Conservation (phyloP, 2,329 filamentous ascomycete genomes). For the Ceratocystis cacaofunesta region DNA sequence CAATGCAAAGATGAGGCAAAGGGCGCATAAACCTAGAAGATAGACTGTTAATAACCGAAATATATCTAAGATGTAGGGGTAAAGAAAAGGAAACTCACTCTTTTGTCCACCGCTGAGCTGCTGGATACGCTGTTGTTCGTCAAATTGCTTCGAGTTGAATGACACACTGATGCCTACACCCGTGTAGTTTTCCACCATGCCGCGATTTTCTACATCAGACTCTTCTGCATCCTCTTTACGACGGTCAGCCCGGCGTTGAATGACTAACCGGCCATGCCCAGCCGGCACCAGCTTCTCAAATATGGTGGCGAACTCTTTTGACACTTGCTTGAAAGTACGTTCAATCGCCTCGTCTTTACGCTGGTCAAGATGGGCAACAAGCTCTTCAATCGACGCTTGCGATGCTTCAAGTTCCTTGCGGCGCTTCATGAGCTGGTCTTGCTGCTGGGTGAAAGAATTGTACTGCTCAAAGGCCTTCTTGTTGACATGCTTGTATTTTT, state of each 20-base stretch:
- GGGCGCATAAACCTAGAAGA: conserved; percentile 66
- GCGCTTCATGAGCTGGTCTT: conserved; percentile 71
- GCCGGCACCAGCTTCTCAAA: conserved; percentile 93
- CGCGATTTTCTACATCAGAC: conserved; percentile 53
- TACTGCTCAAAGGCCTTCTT: conserved; percentile 99
- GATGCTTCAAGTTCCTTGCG: conserved; percentile 76
- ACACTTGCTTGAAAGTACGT: conserved; percentile 96
- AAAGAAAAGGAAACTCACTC: conserved; percentile 44
- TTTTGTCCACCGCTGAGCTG: conserved; percentile 96
- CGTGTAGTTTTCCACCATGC: conserved; percentile 81
- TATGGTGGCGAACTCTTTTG: conserved; percentile 77
- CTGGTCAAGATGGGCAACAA: conserved; percentile 84
- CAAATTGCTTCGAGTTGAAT: conserved; percentile 90
- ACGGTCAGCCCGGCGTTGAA: conserved; percentile 76
- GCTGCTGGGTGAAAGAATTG: conserved; percentile 87
- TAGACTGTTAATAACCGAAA: conserved; percentile 18
- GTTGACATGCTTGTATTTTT: conserved; percentile 97
- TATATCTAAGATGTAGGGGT: not conserved
- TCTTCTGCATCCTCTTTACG: conserved; percentile 43
- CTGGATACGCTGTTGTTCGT: conserved; percentile 95
- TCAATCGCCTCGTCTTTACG: conserved; percentile 97
- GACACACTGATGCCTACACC: conserved; percentile 94
- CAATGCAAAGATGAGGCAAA: conserved; percentile 98
- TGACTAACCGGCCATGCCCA: conserved; percentile 78
- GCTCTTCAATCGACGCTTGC: conserved; percentile 74